Evolutionary conservation across 495 filamentous ascomycete species (phyloP), one percentile per base, ranked within the genome.

Genomic region (Podospora australis): DNA sequence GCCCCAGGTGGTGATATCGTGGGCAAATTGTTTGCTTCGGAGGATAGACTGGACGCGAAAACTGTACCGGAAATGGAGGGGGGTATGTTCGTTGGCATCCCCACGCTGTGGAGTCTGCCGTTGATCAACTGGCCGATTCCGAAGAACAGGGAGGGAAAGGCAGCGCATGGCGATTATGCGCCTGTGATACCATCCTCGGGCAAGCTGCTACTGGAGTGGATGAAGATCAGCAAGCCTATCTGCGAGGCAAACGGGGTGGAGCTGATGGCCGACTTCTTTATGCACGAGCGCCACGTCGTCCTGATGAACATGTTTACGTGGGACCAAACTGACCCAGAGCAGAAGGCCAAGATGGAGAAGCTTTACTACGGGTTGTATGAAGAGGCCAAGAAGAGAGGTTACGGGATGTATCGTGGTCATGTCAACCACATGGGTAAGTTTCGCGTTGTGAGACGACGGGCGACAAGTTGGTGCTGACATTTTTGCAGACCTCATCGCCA

Each of bases 231-330:
- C 40, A 67, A 67, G 50, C 58, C 54, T 2, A 54, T 69, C 16
- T 67, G 59, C 43, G 69, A 68, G 34, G 61, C 60, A 8, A 63
- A 70, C 20, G 69, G 69, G 0, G 65, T 70, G 9, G 69, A 72
- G 53, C 46, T 67, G 39, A 55, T 72, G 44, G 66, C 61, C 38
- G 69, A 72, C 26, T 72, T 72, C 48, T 70, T 70, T 49, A 69
- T 72, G 69, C 62, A 65, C 14, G 69, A 70, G 52, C 54, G 65
- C 1, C 65, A 69, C 35, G 65, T 67, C 6, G 64, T 72, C 29
- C 54, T 69, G 21, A 68, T 72, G 53, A 66, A 66, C 39, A 70
- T 72, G 67, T 67, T 70, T 35, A 63, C 59, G 7, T 72, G 68
- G 53, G 69, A 70, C 45, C 68, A 72, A 47, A 66, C 63, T 4